Evolutionary conservation across 441 rosid species (phyloP).

Genomic region (Biscutella auriculata): DNA sequence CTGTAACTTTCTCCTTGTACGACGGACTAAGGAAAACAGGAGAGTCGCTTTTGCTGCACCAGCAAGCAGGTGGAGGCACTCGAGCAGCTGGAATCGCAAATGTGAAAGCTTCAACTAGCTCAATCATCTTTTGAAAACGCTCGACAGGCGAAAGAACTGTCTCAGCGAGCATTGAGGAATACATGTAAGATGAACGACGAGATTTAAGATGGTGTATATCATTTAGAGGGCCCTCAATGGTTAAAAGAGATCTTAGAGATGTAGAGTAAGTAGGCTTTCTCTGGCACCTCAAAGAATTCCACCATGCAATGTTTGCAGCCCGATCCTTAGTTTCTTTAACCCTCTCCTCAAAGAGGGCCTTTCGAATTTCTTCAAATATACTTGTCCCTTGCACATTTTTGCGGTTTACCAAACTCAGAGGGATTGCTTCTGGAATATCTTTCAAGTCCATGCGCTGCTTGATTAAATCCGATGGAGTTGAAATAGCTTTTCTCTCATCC

Average conservation of each 20-base stretch:
- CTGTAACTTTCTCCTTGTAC: conserved; percentile 55
- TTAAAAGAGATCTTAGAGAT: conserved; percentile 46
- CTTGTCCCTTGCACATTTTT: conserved; percentile 49
- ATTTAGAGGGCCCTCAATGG: conserved; percentile 50
- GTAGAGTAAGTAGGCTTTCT: conserved; percentile 79
- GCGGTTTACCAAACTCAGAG: conserved; percentile 22
- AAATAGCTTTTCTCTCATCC: conserved; percentile 65
- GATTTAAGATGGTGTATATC: conserved; percentile 47
- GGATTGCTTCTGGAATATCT: conserved; percentile 34
- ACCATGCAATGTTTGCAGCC: conserved; percentile 90
- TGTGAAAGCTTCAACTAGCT: conserved; percentile 84
- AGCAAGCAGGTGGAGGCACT: conserved; percentile 62
- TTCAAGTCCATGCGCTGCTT: conserved; percentile 32
- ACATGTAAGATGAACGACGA: conserved; percentile 34
- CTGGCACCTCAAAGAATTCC: conserved; percentile 95
- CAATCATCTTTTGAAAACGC: conserved; percentile 71
- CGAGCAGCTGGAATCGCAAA: conserved; percentile 97
- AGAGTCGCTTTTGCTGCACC: conserved; percentile 69
- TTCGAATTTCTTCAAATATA: conserved; percentile 83
- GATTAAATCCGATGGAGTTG: conserved; percentile 63
- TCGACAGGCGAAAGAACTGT: conserved; percentile 82
- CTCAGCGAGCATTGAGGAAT: conserved; percentile 74
- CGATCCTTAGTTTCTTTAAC: conserved; percentile 61
- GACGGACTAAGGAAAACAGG: conserved; percentile 57
- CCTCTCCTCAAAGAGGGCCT: conserved; percentile 71